phyloP scores from a whole-genome alignment of 2,329 filamentous ascomycete species.

The Ceratocystis huliohia region DNA sequence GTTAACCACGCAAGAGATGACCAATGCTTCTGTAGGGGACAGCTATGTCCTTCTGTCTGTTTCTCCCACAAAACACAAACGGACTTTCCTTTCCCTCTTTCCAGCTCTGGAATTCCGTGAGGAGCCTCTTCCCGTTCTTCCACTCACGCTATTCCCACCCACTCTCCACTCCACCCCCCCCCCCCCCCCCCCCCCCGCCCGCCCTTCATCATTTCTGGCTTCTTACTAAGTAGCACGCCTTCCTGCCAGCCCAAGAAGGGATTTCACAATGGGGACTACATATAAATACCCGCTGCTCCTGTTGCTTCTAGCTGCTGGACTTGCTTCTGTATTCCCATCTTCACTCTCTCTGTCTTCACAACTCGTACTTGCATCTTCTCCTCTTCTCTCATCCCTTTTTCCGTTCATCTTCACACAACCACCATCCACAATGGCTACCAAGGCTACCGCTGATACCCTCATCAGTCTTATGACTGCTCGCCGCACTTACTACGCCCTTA shows the following conservation, averaged over 20 bases:
- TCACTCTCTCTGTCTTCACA: neutral
- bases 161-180: neutral
- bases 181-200: neutral
- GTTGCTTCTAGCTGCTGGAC: conserved; percentile 10
- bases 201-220: neutral
- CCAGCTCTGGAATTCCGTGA: neutral
- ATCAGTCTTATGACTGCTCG: conserved; percentile 54
- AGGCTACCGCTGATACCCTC: conserved; percentile 36
- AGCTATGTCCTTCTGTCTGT: neutral
- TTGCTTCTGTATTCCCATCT: conserved; percentile 12
- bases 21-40: neutral
- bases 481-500: conserved; percentile 56
- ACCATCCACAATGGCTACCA: conserved; percentile 29
- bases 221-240: neutral
- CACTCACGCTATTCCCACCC: neutral
- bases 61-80: neutral
- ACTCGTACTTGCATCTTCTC: conserved; percentile 11
- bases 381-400: conserved; percentile 9
- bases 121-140: neutral
- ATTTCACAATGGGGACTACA: conserved; percentile 2
- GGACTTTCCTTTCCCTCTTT: neutral
- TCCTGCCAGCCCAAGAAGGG: conserved; percentile 1
- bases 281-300: conserved; percentile 20
- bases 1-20: neutral
- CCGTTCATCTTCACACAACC: conserved; percentile 14